These are phyloP conservation scores for Exutisphaerella laricina DNA, from an alignment of 2,329 filamentous ascomycete species.

Conservation along the genomic window DNA sequence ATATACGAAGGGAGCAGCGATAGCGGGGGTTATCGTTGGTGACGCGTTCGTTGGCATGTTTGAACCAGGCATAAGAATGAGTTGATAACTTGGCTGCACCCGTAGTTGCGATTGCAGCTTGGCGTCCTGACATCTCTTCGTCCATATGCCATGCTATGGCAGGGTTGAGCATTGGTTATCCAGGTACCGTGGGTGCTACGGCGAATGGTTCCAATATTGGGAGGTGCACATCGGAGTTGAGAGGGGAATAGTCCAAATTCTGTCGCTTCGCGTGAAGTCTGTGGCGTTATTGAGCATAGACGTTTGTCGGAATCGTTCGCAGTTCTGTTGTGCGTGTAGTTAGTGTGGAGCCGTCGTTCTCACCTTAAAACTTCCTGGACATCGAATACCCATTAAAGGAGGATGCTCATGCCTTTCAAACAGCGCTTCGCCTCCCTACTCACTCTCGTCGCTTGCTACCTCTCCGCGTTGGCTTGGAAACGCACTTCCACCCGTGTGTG, in stretches of 20 bases:
- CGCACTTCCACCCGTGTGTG: not conserved
- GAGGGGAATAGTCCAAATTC: not conserved
- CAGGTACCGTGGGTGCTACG: not conserved
- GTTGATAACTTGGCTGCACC: not conserved
- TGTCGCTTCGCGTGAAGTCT: constrained; percentile 3
- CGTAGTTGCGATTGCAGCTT: not conserved
- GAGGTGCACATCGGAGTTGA: not conserved
- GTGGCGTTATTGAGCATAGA: not conserved
- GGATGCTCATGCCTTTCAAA: constrained; percentile 7
- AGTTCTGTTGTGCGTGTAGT: not conserved
- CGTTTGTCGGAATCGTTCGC: not conserved
- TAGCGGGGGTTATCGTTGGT: not conserved
- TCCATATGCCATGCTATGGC: not conserved
- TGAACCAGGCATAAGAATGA: constrained; percentile 6
- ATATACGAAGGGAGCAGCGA: not conserved
- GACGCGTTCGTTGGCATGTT: constrained; percentile 5
- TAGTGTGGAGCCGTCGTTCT: not conserved
- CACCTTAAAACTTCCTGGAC: too few species aligned
- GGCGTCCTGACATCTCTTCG: too few species aligned
- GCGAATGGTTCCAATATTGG: not conserved
- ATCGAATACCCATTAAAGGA: not conserved
- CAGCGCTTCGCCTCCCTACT: constrained; percentile 2
- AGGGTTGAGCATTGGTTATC: not conserved
- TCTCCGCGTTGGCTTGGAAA: not conserved
- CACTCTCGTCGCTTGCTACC: not conserved